Evolutionary conservation across 108 stramenopile species (phyloP), one percentile per base, ranked within the genome.

Genomic region (Conticribra weissflogii): DNA sequence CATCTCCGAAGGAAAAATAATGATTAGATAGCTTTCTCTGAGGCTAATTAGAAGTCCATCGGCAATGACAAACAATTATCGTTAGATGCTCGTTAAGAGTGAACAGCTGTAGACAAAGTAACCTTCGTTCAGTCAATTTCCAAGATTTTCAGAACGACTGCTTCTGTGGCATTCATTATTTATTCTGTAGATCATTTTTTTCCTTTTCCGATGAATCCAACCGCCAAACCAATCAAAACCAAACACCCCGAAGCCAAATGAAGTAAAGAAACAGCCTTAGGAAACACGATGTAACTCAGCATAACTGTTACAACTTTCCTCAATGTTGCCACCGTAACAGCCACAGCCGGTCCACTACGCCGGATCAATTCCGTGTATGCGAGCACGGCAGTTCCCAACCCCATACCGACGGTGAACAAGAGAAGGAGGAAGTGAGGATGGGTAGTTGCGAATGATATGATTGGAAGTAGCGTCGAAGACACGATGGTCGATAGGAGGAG

Each of bases 321-420:
- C 4, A 85, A 72, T 18, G 88, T 89, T 14, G 88, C 80, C 2
- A 85, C 84, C 2, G 82, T 74, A 19, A 89, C 88, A 30, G 88
- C 88, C 3, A 82, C 63, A 3, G 86, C 88, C 2, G 85, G 75
- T 4, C 72, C 76, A 22, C 49, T 66, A 16, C 75, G 48, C 61
- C 81, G 44, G 49, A 89, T 89, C 28, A 89, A 67, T 14, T 81
- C 72, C 9, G 83, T 89, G 63, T 86, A 86, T 17, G 85, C 82
- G 24, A 81, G 72, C 2, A 89, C 88, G 0, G 85, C 88, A 7
- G 78, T 83, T 0, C 83, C 67, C 63, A 89, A 60, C 19, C 79
- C 68, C 18, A 83, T 3, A 12, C 88, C 88, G 34, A 89, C 81
- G 9, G 68, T 56, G 15, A 85, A 53, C 59, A 86, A 79, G 7